phyloP scores from a whole-genome alignment of 108 stramenopile genomes.

The Cyclotella cryptica region DNA sequence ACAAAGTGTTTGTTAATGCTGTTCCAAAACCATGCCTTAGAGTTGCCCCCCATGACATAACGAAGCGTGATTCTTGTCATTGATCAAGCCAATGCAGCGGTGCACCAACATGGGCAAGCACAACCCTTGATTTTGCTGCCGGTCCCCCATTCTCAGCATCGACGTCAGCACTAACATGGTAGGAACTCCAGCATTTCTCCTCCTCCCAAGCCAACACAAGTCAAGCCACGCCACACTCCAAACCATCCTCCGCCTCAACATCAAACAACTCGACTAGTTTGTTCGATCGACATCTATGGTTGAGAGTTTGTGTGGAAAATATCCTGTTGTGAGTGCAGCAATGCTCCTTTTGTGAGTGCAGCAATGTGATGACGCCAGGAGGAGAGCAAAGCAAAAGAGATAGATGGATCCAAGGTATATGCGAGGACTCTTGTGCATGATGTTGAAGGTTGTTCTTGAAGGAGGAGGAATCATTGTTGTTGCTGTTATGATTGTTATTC shows the following conservation, averaged over 20 bases:
- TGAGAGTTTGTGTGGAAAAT: constrained; percentile 50
- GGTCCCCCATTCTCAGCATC: neutral
- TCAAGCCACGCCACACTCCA: constrained; percentile 35
- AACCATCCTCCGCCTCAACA: constrained; percentile 52
- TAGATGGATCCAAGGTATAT: constrained; percentile 38
- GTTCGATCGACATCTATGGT: constrained; percentile 35
- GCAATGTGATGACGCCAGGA: constrained; percentile 9
- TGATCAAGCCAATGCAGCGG: constrained; percentile 9
- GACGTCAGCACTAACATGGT: neutral
- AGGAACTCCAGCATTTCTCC: neutral
- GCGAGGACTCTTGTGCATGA: neutral
- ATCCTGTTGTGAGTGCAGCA: too few relatives aligned
- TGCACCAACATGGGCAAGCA: constrained; percentile 41
- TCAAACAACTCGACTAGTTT: constrained; percentile 46
- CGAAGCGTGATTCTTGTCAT: neutral
- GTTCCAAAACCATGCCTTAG: constrained; percentile 23
- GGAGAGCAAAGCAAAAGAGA: constrained; percentile 29
- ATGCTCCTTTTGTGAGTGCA: constrained; percentile 26
- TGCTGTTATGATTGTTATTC: neutral
- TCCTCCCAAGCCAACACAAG: constrained; percentile 48
- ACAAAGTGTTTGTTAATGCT: too few relatives aligned
- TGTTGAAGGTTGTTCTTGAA: neutral
- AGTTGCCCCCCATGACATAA: constrained; percentile 24
- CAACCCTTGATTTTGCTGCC: constrained; percentile 12
- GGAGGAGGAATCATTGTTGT: neutral